A percentile compares a stretch with the other conserved stretches of the same genome.
phyloP scores from a whole-genome alignment of 352 stramenopile species.

The Aphanomyces astaci region DNA sequence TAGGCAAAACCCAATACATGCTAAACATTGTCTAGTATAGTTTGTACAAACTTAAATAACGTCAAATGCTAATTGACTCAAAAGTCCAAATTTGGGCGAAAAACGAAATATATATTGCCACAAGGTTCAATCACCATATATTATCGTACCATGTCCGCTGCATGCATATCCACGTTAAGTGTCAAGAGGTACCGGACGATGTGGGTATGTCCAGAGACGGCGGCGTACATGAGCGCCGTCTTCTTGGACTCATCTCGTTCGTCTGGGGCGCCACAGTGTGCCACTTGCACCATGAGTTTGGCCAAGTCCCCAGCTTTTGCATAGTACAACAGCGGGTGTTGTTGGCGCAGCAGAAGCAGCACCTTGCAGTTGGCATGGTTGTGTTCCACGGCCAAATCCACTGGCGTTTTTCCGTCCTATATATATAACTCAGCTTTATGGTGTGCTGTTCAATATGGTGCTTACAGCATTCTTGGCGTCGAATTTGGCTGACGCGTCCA shows the following conservation, averaged over 20 bases:
- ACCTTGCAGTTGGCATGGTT: conserved; percentile 4
- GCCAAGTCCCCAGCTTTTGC: conserved; percentile 5
- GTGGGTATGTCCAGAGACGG: conserved; percentile 1
- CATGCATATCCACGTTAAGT: not conserved
- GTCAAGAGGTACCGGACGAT: conserved; percentile 4
- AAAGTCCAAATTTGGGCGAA: no score
- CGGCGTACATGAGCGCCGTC: conserved; percentile 16
- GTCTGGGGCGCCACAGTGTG: not conserved
- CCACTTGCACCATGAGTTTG: not conserved
- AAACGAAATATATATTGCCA: no score
- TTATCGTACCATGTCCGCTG: conserved; percentile 1
- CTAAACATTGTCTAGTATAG: no score
- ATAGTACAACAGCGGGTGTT: conserved; percentile 14
- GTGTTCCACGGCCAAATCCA: conserved; percentile 11
- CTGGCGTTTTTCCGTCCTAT: conserved; percentile 14
- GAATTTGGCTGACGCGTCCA: conserved; percentile 10
- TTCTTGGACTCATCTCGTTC: conserved; percentile 5
- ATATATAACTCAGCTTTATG: not conserved
- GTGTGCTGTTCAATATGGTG: no score
- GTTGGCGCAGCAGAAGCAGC: conserved; percentile 6
- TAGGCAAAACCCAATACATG: no score
- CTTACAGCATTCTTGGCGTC: not conserved
- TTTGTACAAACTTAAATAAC: no score
- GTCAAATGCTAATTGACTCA: no score
- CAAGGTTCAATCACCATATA: no score